Evolutionary conservation across 2,329 filamentous ascomycete species (phyloP), one percentile per base, ranked within the genome.

Genomic region (Diaporthe velutina): DNA sequence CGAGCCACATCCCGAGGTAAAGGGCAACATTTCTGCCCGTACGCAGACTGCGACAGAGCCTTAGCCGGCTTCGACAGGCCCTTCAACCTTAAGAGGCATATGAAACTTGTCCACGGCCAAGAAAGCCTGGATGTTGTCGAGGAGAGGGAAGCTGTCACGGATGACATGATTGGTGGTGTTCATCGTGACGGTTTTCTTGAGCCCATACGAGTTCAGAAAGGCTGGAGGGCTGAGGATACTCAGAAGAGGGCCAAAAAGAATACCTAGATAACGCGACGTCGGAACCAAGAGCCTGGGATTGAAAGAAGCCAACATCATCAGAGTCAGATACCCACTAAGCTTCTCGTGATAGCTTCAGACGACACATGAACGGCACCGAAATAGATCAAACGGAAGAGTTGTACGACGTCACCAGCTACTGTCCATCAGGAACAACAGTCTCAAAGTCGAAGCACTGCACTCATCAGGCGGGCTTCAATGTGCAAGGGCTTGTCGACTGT

Each of bases 151-250:
- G 80, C 42, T 83, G 84, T 28, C 84, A 87, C 74, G 78, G 89
- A 88, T 73, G 90, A 91, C 78, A 88, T 91, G 78, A 78, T 86
- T 12, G 93, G 92, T 0, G 92, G 87, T 0, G 90, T 94, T 28
- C 93, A 94, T 78, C 88, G 91, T 1, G 93, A 95, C 81, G 91
- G 93, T 0, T 95, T 93, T 79, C 77, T 95, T 78, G 85, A 86
- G 79, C 88, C 89, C 5, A 86, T 94, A 70, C 83, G 85, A 74
- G 81, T 85, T 0, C 83, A 85, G 9, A 83, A 79, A 57, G 89
- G 88, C 0, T 90, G 88, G 89, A 82, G 86, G 54, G 84, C 81
- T 2, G 82, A 80, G 45, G 84, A 86, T 68, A 71, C 42, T 38
- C 76, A 64, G 77, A 76, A 71, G 77, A 77, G 74, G 72, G 74